Evolutionary conservation across 345 rosid species (phyloP), one percentile per base, ranked within the genome.

Genomic region (Gossypium longicalyx): DNA sequence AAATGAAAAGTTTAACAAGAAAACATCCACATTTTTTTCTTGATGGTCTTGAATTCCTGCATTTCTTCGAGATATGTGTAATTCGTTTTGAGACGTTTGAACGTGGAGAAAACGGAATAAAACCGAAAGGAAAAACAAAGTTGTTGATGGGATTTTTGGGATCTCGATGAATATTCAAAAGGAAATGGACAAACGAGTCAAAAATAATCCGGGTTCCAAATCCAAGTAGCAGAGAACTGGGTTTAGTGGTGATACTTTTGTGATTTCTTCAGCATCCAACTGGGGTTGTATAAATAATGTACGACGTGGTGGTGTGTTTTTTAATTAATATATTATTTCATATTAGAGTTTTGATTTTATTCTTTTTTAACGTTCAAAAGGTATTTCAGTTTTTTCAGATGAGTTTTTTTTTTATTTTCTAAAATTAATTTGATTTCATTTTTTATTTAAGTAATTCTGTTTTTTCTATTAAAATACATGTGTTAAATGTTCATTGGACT

Each of bases 11-110:
- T 69, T 78, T 60, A 85, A 62, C 13, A 13, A 63, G 74, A 76
- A 64, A 85, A 85, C 83, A 83, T 74, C 86, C 87, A 81, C 83
- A 79, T 86, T 77, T 82, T 86, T 85, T 67, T 82, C 85, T 75
- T 84, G 54, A 76, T 25, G 49, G 76, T 69, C 82, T 81, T 84
- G 82, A 82, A 74, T 66, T 70, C 78, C 47, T 67, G 38, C 83
- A 72, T 82, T 74, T 76, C 68, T 67, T 74, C 62, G 77, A 34
- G 64, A 38, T 60, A 51, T 58, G 63, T 41, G 72, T 34, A 70
- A 58, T 57, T 78, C 44, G 41, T 54, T 27, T 29, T 70, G 61
- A 71, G 74, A 52, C 11, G 41, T 53, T 52, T 70, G 74, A 64
- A 67, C 71, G 53, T 22, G 12, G 27, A 57, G 22, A 72, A 9